These are phyloP conservation scores for Pseudevernia furfuracea DNA, from an alignment of 495 filamentous ascomycete genomes.

Conservation along the genomic window DNA sequence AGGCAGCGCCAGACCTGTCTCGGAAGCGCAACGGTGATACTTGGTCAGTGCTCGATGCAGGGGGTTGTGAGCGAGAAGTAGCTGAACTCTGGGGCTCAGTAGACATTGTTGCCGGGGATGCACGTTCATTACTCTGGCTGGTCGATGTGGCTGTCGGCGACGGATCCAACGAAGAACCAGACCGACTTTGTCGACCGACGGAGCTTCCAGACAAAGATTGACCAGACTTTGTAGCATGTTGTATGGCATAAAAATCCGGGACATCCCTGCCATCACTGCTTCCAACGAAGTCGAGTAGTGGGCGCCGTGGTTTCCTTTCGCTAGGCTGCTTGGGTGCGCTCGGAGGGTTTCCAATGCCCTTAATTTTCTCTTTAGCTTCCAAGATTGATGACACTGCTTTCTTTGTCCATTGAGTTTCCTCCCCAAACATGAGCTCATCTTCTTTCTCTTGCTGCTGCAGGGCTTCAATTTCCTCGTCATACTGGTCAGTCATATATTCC, in stretches of 20 bases:
- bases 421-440: constrained; percentile 88
- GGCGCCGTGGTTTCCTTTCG: constrained; percentile 38
- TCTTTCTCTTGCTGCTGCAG: constrained; percentile 70
- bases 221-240: constrained; percentile 41
- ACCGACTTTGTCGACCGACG: constrained; percentile 9
- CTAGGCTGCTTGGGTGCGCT: constrained; percentile 43
- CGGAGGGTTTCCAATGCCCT: constrained; percentile 66
- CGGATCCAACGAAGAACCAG: constrained; percentile 2
- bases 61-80: constrained; percentile 10
- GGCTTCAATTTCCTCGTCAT: constrained; percentile 65
- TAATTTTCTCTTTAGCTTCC: constrained; percentile 62
- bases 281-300: constrained; percentile 44
- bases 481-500: constrained; percentile 77
- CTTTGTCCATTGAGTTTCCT: constrained; percentile 84
- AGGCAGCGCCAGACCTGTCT: constrained; percentile 9
- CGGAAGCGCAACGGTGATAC: neutral
- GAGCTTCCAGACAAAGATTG: constrained; percentile 33
- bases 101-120: neutral
- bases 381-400: constrained; percentile 67
- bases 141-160: constrained; percentile 8
- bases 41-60: constrained; percentile 4
- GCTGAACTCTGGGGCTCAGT: neutral
- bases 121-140: constrained; percentile 2
- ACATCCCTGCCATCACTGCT: constrained; percentile 33
- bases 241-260: constrained; percentile 48